phyloP scores from a whole-genome alignment of 805 yeast species.

The Cephaloascus fragrans region DNA sequence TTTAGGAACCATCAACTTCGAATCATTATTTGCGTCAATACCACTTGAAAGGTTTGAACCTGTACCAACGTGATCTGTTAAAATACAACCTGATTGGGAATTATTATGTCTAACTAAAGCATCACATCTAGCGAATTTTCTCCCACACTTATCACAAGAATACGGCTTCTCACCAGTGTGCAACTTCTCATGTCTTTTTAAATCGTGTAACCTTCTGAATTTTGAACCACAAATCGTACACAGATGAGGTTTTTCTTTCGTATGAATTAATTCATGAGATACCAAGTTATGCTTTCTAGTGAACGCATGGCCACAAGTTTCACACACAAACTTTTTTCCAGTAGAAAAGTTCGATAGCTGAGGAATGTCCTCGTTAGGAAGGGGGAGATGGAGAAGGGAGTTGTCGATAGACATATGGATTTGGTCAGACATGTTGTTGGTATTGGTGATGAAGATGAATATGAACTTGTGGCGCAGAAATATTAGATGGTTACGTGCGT shows the following conservation, averaged over 20 bases:
- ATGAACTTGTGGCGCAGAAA: too few relatives aligned
- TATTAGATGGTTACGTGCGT: too few relatives aligned
- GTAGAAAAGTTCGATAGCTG: too few relatives aligned
- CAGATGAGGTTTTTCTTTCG: slow-evolving; percentile 50
- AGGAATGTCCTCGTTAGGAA: too few relatives aligned
- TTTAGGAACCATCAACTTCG: too few relatives aligned
- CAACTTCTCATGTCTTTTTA: slow-evolving; percentile 64
- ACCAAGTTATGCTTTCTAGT: slow-evolving; percentile 69
- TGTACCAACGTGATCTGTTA: neutral
- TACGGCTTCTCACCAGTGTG: slow-evolving; percentile 73
- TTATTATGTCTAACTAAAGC: slow-evolving; percentile 64
- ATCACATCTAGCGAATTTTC: slow-evolving; percentile 66
- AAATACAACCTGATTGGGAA: slow-evolving; percentile 23
- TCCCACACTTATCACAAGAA: slow-evolving; percentile 48
- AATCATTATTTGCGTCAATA: neutral
- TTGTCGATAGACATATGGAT: too few relatives aligned
- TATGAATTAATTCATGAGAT: slow-evolving; percentile 61
- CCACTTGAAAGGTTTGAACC: neutral
- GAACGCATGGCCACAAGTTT: slow-evolving; percentile 52
- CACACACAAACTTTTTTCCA: slow-evolving; percentile 41
- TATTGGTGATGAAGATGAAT: too few relatives aligned
- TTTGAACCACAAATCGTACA: slow-evolving; percentile 52
- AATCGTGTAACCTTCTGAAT: slow-evolving; percentile 67
- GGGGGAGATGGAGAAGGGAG: too few relatives aligned
- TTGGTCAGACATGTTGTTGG: too few relatives aligned